Percentiles rank a stretch among this genome's conserved stretches.
Evolutionary conservation across 805 yeast species (phyloP).

Genomic region (Wickerhamomyces bovis): DNA sequence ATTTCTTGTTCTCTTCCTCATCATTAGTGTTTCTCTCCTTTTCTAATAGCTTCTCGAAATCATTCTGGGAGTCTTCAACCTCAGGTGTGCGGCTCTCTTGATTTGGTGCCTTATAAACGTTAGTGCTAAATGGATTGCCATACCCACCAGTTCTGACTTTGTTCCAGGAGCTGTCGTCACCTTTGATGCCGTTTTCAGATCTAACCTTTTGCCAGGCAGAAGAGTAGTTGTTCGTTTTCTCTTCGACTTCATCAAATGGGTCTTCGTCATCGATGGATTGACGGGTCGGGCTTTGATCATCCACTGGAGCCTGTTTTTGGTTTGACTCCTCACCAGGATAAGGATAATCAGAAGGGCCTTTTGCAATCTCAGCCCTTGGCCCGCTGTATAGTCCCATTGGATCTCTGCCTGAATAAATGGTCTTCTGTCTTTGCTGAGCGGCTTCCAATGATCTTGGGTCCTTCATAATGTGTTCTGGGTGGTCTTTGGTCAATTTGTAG

Average conservation of each 20-base stretch:
- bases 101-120: background rate
- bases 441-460: constrained; percentile 44
- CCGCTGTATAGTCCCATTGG: constrained; percentile 34
- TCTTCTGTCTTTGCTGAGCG: constrained; percentile 20
- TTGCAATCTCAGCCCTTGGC: constrained; percentile 17
- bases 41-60: constrained; percentile 23
- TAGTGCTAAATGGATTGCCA: background rate
- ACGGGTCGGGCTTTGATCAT: background rate
- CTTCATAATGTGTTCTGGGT: constrained; percentile 45
- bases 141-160: constrained; percentile 20
- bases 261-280: constrained; percentile 14
- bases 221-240: constrained; percentile 1
- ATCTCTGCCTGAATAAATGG: constrained; percentile 31
- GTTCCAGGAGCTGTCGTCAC: constrained; percentile 23
- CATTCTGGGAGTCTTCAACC: constrained; percentile 6
- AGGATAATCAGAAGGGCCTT: constrained; percentile 1
- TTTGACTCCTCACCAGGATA: constrained; percentile 4
- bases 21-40: constrained; percentile 15
- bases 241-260: constrained; percentile 15
- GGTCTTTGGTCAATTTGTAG: constrained; percentile 42
- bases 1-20: constrained; percentile 15
- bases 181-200: constrained; percentile 18
- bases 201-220: constrained; percentile 36
- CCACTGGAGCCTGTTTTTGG: background rate
- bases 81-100: background rate